Evolutionary conservation across 805 yeast species (phyloP), one percentile per base, ranked within the genome.

Genomic region (Metschnikowia anglica): DNA sequence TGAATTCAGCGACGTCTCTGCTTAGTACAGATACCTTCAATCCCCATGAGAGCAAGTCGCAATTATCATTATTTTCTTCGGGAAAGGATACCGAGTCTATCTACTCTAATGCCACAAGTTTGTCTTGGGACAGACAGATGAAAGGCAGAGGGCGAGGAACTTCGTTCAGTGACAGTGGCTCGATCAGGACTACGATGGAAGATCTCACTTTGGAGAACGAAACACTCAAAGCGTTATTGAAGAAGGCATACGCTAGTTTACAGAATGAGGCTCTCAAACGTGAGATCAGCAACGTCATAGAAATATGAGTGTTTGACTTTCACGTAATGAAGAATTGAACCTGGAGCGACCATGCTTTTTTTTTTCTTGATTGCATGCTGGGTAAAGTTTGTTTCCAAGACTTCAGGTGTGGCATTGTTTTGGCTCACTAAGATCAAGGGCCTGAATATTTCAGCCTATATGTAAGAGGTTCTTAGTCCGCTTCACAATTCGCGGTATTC

Each of bases 121-220:
- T 37, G 16, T 48, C 49, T 12, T 46, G 44, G 47, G 47, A 46
- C 24, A 39, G 39, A 13, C 51, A 45, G 5, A 13, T 34, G 15
- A 44, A 38, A 17, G 26, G 24, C 8, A 23, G 39, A 9, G 41
- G 27, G 11, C 26, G 52, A 6, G 41, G 37, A 15, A 27, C 15
- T 12, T 40, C 47, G 10, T 42, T 49, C 32, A 39, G 46, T 26
- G 54, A 49, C 17, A 16, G 27, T 15, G 40, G 49, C 35, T 39
- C 44, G n/a, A 31, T 46, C 15, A 25, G 40, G 10, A 42, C 37
- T 5, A 39, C 44, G 10, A 18, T 43, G 27, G 56, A 52, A 17
- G 56, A 48, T 7, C 28, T 52, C 11, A 19, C 41, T 2, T 39
- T 48, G 15, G 71, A 66, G 41, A 63, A 62, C 46, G 60, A 59